phyloP scores from a whole-genome alignment of 169 alveolate genomes.

The Plasmodium inui region DNA sequence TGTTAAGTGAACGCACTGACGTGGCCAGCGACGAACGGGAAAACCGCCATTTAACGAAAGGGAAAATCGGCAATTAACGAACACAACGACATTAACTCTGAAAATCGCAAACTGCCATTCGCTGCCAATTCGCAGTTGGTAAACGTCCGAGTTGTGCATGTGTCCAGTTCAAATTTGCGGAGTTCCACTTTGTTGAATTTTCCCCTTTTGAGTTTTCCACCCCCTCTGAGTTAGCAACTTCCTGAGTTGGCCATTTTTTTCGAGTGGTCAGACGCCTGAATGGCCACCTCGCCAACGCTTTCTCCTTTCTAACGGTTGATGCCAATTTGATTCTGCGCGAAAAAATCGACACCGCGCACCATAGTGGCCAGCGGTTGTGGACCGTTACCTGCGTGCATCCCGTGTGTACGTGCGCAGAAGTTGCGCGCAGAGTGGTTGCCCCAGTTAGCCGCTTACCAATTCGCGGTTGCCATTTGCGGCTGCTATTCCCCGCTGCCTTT shows the following conservation, averaged over 20 bases:
- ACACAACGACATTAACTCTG: background rate
- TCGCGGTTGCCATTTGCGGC: background rate
- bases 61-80: background rate
- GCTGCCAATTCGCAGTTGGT: background rate
- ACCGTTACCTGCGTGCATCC: background rate
- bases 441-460: background rate
- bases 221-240: background rate
- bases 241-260: background rate
- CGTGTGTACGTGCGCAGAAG: background rate
- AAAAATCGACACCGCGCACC: background rate
- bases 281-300: background rate
- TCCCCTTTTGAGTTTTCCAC: too few relatives aligned
- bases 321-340: background rate
- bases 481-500: background rate
- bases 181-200: background rate
- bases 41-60: background rate
- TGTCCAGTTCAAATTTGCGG: background rate
- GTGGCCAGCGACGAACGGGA: background rate
- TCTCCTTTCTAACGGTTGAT: background rate
- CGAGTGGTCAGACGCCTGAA: background rate
- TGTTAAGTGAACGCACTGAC: background rate
- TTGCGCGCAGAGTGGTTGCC: background rate
- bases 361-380: background rate
- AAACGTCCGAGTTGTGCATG: background rate
- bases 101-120: background rate